Conservation (phyloP, 768 basidiomycete species). For the Mrakia hoshinonis region DNA sequence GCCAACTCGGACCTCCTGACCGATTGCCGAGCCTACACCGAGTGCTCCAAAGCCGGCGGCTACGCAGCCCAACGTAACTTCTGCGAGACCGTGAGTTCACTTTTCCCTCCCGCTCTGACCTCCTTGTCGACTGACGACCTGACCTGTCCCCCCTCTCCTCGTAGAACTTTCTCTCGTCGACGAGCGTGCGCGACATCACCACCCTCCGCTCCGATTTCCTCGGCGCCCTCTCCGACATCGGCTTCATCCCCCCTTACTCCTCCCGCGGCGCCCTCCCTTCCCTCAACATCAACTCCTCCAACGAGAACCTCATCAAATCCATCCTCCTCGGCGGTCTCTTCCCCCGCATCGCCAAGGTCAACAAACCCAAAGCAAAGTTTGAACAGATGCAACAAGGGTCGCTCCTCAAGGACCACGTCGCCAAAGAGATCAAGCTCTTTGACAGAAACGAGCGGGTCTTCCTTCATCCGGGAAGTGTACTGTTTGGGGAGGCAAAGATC, state of each 20-base stretch:
- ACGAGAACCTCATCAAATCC: constrained; percentile 67
- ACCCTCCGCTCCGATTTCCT: constrained; percentile 70
- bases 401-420: constrained; percentile 71
- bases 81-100: constrained; percentile 54
- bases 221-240: constrained; percentile 58
- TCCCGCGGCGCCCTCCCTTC: not conserved
- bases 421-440: constrained; percentile 72
- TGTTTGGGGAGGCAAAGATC: constrained; percentile 67
- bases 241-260: constrained; percentile 50
- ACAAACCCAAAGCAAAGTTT: constrained; percentile 64
- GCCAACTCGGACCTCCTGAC: constrained; percentile 78
- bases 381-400: constrained; percentile 77
- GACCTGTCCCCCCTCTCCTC: not conserved
- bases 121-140: not conserved
- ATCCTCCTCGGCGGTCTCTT: constrained; percentile 79
- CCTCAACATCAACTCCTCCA: constrained; percentile 47
- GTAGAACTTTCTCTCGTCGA: constrained; percentile 72
- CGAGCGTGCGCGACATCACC: constrained; percentile 66
- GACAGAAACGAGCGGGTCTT: constrained; percentile 51
- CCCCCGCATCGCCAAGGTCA: constrained; percentile 57
- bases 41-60: constrained; percentile 48
- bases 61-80: constrained; percentile 53
- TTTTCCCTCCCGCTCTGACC: not conserved
- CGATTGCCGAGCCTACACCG: constrained; percentile 65
- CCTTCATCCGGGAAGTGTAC: constrained; percentile 49